Conservation (phyloP, 2,329 filamentous ascomycete genomes). For the Xylogone sp. region DNA sequence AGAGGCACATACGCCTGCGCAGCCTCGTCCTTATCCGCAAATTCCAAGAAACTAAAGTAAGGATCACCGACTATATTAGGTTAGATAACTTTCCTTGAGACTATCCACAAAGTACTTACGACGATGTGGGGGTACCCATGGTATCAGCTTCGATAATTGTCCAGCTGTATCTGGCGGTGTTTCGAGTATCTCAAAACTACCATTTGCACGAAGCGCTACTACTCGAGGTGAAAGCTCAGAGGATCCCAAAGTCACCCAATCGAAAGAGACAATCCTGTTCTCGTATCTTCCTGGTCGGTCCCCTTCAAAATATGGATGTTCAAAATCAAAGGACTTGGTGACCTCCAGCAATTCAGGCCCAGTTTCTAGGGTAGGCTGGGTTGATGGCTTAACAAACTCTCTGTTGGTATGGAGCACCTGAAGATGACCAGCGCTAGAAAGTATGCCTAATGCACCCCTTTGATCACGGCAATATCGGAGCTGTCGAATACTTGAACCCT, state of each 20-base stretch:
- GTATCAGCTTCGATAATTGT: constrained; percentile 56
- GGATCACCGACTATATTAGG: constrained; percentile 39
- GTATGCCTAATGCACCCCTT: constrained; percentile 55
- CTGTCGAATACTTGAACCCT: constrained; percentile 58
- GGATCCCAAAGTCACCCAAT: constrained; percentile 60
- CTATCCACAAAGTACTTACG: constrained; percentile 13
- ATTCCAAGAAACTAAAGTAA: constrained; percentile 55
- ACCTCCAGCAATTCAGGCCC: constrained; percentile 57
- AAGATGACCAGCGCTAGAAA: constrained; percentile 61
- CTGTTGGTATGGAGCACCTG: constrained; percentile 56
- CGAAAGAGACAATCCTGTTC: constrained; percentile 63
- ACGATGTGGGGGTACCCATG: constrained; percentile 57
- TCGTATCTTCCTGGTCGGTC: constrained; percentile 40
- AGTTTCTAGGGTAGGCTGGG: constrained; percentile 40
- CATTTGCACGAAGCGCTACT: constrained; percentile 56
- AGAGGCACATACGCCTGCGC: constrained; percentile 51
- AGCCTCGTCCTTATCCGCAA: constrained; percentile 48
- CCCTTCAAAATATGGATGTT: constrained; percentile 50
- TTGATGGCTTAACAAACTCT: constrained; percentile 42
- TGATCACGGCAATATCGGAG: constrained; percentile 61
- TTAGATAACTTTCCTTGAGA: constrained; percentile 21
- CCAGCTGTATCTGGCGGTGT: constrained; percentile 55
- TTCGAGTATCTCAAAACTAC: constrained; percentile 58
- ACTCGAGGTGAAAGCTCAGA: constrained; percentile 53
- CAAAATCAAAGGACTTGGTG: constrained; percentile 57